phyloP scores from a whole-genome alignment of 805 yeast species.

The Saccharomycopsis malanga region DNA sequence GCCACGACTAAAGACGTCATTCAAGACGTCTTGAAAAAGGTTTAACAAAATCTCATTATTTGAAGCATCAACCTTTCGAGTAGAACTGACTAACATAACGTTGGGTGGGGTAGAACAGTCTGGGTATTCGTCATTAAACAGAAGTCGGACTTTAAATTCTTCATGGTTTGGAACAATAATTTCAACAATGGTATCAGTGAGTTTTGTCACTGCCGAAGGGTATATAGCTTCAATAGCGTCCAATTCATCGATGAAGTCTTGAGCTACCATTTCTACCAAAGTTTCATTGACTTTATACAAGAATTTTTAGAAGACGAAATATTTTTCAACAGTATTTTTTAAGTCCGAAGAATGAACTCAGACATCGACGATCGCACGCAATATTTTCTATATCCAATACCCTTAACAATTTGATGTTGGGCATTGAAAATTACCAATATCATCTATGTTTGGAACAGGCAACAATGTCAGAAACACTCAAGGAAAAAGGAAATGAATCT shows the following conservation, averaged over 20 bases:
- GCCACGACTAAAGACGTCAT: slow-evolving; percentile 47
- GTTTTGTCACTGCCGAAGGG: slow-evolving; percentile 48
- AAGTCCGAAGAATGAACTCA: neutral
- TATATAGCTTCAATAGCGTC: slow-evolving; percentile 83
- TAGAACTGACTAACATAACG: slow-evolving; percentile 43
- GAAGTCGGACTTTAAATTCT: slow-evolving; percentile 50
- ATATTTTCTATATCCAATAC: too few species aligned
- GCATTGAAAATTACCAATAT: too few species aligned
- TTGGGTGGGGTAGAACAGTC: slow-evolving; percentile 49
- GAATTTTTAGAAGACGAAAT: too few species aligned
- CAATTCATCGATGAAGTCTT: slow-evolving; percentile 63
- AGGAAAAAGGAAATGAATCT: slow-evolving; percentile 44
- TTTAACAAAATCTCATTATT: slow-evolving; percentile 44
- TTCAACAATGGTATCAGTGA: slow-evolving; percentile 33
- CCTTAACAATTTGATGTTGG: too few species aligned
- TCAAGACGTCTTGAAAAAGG: slow-evolving; percentile 45
- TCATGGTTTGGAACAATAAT: slow-evolving; percentile 58
- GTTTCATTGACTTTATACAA: too few species aligned
- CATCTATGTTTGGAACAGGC: too few species aligned
- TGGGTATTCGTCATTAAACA: slow-evolving; percentile 72
- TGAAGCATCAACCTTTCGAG: slow-evolving; percentile 26
- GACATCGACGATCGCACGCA: too few species aligned
- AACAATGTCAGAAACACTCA: slow-evolving; percentile 22
- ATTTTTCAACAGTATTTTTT: too few species aligned
- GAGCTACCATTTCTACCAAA: slow-evolving; percentile 27